A percentile compares a stretch with the other conserved stretches of the same genome.
Conservation (phyloP, 768 basidiomycete species). For the Lentinula guzmanii region DNA sequence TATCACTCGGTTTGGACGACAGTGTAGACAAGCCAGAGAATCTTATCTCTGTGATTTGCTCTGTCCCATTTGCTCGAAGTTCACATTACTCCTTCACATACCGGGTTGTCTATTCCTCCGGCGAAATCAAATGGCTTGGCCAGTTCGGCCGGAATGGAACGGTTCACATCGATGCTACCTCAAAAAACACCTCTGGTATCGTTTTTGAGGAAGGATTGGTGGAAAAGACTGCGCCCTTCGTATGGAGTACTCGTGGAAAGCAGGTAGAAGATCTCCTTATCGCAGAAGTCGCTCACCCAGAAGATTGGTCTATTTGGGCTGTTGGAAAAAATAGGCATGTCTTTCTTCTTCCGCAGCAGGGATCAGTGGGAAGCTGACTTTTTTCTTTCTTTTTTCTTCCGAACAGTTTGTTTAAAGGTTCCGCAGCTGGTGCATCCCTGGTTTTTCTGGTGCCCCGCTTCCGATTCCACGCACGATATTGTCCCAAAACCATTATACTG, state of each 20-base stretch:
- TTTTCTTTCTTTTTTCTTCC: background rate
- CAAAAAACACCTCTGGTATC: slow-evolving; percentile 13
- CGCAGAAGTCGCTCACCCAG: slow-evolving; percentile 14
- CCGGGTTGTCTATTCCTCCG: slow-evolving; percentile 37
- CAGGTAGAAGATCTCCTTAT: slow-evolving; percentile 11
- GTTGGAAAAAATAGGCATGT: slow-evolving; percentile 18
- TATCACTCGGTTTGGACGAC: background rate
- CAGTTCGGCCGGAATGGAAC: slow-evolving; percentile 36
- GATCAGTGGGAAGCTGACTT: background rate
- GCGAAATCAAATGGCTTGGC: slow-evolving; percentile 42
- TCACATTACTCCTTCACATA: slow-evolving; percentile 41
- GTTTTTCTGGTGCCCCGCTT: slow-evolving; percentile 26
- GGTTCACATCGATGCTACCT: slow-evolving; percentile 22
- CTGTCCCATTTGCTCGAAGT: slow-evolving; percentile 5
- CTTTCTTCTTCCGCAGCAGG: background rate
- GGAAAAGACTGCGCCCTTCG: slow-evolving; percentile 2
- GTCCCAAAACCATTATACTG: slow-evolving; percentile 23
- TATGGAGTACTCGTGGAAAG: slow-evolving; percentile 1
- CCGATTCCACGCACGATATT: slow-evolving; percentile 9
- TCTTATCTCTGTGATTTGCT: slow-evolving; percentile 8
- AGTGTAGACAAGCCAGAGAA: background rate
- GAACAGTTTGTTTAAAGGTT: slow-evolving; percentile 13
- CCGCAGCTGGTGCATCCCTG: slow-evolving; percentile 17
- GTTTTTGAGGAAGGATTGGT: slow-evolving; percentile 20
- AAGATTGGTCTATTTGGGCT: slow-evolving; percentile 18